Evolutionary conservation across 306 rosid species (phyloP).

Genomic region (Vigna nakashimae): DNA sequence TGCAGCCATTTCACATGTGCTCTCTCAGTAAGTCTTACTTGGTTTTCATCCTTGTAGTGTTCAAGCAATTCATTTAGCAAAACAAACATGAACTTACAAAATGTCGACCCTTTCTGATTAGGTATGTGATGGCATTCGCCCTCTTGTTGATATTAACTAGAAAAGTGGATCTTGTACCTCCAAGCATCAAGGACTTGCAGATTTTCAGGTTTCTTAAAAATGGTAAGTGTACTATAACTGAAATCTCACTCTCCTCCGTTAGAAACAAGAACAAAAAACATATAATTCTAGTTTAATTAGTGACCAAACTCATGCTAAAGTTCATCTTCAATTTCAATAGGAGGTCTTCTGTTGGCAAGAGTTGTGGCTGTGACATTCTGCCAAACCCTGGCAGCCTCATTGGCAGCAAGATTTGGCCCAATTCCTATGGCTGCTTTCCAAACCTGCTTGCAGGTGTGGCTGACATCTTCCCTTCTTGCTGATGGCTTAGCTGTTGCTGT

Average conservation of each 20-base stretch:
- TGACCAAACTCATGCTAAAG: neutral
- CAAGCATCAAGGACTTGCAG: constrained; percentile 78
- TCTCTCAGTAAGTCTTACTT: constrained; percentile 83
- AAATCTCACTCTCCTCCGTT: neutral
- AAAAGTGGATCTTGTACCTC: constrained; percentile 79
- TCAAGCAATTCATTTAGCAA: neutral
- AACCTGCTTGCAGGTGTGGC: constrained; percentile 90
- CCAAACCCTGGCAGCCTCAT: constrained; percentile 88
- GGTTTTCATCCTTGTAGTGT: constrained; percentile 7
- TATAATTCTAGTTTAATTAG: neutral
- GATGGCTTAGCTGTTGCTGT: constrained; percentile 95
- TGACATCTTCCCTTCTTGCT: constrained; percentile 89
- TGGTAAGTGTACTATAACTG: constrained; percentile 53
- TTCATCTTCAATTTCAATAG: constrained; percentile 46
- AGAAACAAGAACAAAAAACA: neutral
- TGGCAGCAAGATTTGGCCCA: constrained; percentile 86
- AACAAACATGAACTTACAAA: constrained; percentile 17
- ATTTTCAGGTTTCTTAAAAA: constrained; percentile 81
- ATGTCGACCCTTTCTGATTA: constrained; percentile 39
- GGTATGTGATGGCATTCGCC: constrained; percentile 79
- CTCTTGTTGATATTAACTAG: constrained; percentile 64
- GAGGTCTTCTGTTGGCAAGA: constrained; percentile 71
- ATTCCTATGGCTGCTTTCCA: constrained; percentile 97
- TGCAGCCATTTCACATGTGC: constrained; percentile 93
- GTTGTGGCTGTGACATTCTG: constrained; percentile 96